A percentile compares a stretch with the other conserved stretches of the same genome.
Evolutionary conservation across 257 asterid species (phyloP).

Genomic region (Scutellaria minor): DNA sequence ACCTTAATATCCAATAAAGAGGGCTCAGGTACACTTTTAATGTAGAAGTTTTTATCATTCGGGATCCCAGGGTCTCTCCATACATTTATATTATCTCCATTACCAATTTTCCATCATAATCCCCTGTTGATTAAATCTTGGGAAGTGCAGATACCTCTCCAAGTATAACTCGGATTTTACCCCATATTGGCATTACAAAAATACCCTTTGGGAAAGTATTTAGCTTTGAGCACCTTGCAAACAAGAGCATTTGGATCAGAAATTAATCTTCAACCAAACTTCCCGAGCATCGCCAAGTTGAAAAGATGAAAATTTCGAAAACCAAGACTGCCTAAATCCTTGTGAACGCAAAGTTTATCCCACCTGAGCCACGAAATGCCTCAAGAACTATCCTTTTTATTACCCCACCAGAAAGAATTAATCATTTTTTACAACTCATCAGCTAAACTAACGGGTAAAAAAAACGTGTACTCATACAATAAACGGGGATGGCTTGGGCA

Average conservation of each 20-base stretch:
- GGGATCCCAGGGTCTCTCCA: neutral
- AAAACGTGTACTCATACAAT: neutral
- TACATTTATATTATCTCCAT: neutral
- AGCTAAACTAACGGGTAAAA: neutral
- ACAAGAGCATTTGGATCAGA: neutral
- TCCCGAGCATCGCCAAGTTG: neutral
- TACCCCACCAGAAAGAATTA: neutral
- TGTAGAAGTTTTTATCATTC: neutral
- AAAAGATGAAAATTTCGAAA: neutral
- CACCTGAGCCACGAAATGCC: no score
- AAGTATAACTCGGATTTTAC: neutral
- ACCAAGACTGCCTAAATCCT: no score
- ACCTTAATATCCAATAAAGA: no score
- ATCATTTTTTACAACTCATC: neutral
- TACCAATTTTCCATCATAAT: neutral
- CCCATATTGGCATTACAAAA: neutral
- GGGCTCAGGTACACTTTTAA: no score
- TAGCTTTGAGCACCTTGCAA: neutral
- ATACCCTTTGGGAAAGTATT: neutral
- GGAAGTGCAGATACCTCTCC: neutral
- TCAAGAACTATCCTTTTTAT: no score
- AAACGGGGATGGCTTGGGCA: neutral
- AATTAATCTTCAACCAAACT: neutral
- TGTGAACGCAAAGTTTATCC: neutral
- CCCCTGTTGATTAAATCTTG: neutral